Evolutionary conservation across 2,329 filamentous ascomycete genomes (phyloP).

Genomic region (Ascocoryne sarcoides): DNA sequence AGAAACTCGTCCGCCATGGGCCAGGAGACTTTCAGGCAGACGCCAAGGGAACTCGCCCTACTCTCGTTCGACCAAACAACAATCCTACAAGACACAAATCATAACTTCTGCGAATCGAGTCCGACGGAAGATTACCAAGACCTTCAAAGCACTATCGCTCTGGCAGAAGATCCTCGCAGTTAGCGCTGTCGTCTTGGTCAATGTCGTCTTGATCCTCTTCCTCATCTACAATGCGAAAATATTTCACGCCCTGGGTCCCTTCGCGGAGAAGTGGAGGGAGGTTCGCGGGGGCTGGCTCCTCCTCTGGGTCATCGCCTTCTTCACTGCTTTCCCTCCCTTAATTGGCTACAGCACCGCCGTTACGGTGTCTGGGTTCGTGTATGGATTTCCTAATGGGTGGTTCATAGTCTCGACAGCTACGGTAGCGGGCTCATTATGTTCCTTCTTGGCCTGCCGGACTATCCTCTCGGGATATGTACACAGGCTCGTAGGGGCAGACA

Average conservation of each 20-base stretch:
- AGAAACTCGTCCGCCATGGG: slow-evolving; percentile 41
- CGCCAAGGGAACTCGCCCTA: slow-evolving; percentile 16
- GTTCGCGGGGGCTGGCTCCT: slow-evolving; percentile 62
- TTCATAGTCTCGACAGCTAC: slow-evolving; percentile 67
- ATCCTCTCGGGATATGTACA: slow-evolving; percentile 72
- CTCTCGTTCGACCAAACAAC: slow-evolving; percentile 8
- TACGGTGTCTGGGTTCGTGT: slow-evolving; percentile 62
- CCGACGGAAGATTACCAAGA: slow-evolving; percentile 36
- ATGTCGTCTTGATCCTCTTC: slow-evolving; percentile 56
- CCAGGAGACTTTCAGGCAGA: slow-evolving; percentile 33
- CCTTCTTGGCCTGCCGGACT: slow-evolving; percentile 74
- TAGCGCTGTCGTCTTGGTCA: slow-evolving; percentile 36
- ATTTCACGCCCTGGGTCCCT: slow-evolving; percentile 64
- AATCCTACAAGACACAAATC: slow-evolving; percentile 32
- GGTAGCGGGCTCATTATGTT: slow-evolving; percentile 65
- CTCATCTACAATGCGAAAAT: slow-evolving; percentile 72
- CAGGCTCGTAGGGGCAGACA: slow-evolving; percentile 71
- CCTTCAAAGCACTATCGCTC: slow-evolving; percentile 48
- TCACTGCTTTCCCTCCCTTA: slow-evolving; percentile 61
- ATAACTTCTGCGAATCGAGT: slow-evolving; percentile 45
- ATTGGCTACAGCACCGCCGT: slow-evolving; percentile 62
- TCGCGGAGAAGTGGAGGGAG: slow-evolving; percentile 68
- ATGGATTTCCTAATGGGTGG: slow-evolving; percentile 64
- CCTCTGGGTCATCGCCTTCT: slow-evolving; percentile 56
- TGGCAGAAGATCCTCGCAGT: slow-evolving; percentile 54